Percentiles rank a stretch among this genome's conserved stretches.
Evolutionary conservation across 192 early-diverging fungal genomes (phyloP).

Genomic region (Rhizophagus clarus): DNA sequence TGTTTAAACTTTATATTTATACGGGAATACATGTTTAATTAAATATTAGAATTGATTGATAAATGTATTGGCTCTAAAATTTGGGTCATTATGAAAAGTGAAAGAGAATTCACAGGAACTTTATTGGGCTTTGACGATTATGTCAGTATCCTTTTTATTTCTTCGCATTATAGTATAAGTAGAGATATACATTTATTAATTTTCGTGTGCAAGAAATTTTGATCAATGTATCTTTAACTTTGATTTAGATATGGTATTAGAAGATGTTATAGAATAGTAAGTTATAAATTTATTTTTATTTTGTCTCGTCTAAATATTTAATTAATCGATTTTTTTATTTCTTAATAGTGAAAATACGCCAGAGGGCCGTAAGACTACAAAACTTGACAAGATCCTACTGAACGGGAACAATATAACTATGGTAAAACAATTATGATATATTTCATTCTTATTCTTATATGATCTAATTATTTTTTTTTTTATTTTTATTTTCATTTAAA

Average conservation of each 20-base stretch:
- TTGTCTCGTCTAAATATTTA: constrained; percentile 6
- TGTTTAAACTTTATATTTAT: background rate
- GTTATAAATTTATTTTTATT: constrained; percentile 37
- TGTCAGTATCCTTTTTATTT: constrained; percentile 66
- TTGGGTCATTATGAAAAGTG: constrained; percentile 97
- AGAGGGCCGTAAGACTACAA: constrained; percentile 72
- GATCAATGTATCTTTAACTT: background rate
- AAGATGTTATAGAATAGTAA: constrained; percentile 94
- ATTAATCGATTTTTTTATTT: constrained; percentile 16
- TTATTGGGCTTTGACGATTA: constrained; percentile 98
- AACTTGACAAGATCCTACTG: constrained; percentile 88
- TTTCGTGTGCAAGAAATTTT: background rate
- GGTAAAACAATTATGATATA: constrained; percentile 47
- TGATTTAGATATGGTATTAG: constrained; percentile 87
- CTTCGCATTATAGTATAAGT: background rate
- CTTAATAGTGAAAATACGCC: constrained; percentile 70
- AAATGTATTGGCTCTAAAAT: constrained; percentile 97
- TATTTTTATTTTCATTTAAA: constrained; percentile 22
- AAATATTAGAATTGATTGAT: constrained; percentile 87
- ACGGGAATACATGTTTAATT: too few species aligned
- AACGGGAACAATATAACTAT: constrained; percentile 99
- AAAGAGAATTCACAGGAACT: constrained; percentile 96
- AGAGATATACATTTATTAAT: constrained; percentile 17
- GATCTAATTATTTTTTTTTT: background rate
- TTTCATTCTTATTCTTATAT: background rate